Evolutionary conservation across 345 rosid species (phyloP).

Genomic region (Chamaenerion angustifolium): DNA sequence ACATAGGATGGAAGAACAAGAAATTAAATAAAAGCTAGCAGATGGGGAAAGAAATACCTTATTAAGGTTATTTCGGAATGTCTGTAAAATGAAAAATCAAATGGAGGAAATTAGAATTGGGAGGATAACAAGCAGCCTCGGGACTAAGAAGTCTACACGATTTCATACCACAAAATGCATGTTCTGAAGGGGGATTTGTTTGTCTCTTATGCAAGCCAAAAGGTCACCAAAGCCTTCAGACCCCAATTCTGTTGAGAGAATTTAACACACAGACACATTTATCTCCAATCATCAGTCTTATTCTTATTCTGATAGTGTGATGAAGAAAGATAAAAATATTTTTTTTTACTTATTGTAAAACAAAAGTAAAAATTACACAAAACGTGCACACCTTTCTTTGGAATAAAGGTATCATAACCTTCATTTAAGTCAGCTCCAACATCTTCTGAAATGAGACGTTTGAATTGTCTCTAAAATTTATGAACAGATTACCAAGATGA

Average conservation of each 20-base stretch:
- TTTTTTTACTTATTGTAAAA: conserved; percentile 6
- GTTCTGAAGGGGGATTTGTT: conserved; percentile 66
- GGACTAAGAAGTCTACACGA: conserved; percentile 7
- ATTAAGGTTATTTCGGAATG: conserved; percentile 84
- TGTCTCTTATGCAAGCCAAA: conserved; percentile 73
- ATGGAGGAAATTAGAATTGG: conserved; percentile 13
- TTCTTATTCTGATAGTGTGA: conserved; percentile 1
- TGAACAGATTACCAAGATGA: conserved; percentile 8
- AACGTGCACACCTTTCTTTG: conserved; percentile 49
- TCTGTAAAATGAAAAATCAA: conserved; percentile 28
- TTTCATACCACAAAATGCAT: conserved; percentile 91
- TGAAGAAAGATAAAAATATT: conserved; percentile 34
- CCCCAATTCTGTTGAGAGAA: conserved; percentile 50
- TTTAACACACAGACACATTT: conserved; percentile 7
- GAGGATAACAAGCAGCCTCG: not conserved
- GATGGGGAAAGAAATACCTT: conserved; percentile 40
- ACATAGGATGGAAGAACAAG: not conserved
- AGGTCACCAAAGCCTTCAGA: conserved; percentile 85
- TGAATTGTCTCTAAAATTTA: conserved; percentile 65
- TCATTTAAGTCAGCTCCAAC: conserved; percentile 87
- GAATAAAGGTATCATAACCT: conserved; percentile 76
- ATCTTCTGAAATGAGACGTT: conserved; percentile 60
- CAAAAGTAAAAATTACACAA: not conserved
- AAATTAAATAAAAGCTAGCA: not conserved
- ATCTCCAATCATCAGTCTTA: conserved; percentile 10